Evolutionary conservation across 2,329 filamentous ascomycete species (phyloP), one percentile per base, ranked within the genome.

Genomic region (Hansfordia pulvinata): DNA sequence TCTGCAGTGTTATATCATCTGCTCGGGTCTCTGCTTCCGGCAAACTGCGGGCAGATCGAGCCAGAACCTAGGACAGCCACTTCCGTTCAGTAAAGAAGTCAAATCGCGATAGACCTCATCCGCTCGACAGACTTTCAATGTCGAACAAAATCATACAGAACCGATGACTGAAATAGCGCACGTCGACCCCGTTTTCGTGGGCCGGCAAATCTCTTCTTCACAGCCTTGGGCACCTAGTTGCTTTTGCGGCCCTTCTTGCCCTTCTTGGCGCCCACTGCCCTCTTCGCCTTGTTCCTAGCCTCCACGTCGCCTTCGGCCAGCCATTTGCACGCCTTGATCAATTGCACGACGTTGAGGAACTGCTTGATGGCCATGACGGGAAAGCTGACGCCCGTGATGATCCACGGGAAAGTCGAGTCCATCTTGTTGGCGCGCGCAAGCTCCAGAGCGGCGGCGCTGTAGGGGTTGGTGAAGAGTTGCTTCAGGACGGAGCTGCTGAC

Each of bases 351-450:
- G 45, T 98, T 98, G 64, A 96, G 83, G 44, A 80, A 66, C 51
- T 98, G 90, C 68, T 98, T 98, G 40, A 76, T 65, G 14, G 73
- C 60, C 86, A 96, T 96, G 49, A 94, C 63, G 9, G 86, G 86
- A 39, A 79, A 74, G 43, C 81, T 86, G 41, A 92, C 56, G 15
- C 72, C 70, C 23, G 82, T 80, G 36, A 96, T 65, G 26, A 90
- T 67, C 90, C 62, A 67, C 7, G 62, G 62, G 31, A 54, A 54
- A 35, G 64, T 69, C 33, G 75, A 79, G 46, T 82, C 77, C 64
- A 85, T 81, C 62, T 96, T 96, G 64, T 94, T 96, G 30, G 85
- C 86, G 35, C 83, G 76, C 10, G 86, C 88, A 53, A 93, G 67
- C 57, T 96, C 88, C 53, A 94, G 75, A 12, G 88, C 88, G 16